phyloP scores from a whole-genome alignment of 1,284 basidiomycete genomes.

The Austroboletus niveus region DNA sequence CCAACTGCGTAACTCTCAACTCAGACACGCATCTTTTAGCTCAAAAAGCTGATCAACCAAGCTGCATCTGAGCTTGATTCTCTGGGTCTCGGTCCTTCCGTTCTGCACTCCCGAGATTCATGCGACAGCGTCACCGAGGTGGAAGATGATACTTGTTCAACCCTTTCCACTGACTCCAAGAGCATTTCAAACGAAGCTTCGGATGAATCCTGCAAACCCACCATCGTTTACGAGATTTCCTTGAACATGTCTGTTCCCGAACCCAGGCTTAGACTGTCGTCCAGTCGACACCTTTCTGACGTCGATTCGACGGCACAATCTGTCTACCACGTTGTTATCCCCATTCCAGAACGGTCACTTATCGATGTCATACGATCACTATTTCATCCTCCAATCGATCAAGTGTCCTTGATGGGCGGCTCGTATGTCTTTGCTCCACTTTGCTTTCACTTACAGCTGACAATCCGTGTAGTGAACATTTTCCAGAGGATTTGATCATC shows the following conservation, averaged over 20 bases:
- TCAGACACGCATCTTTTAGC: constrained; percentile 40
- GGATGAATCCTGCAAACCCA: constrained; percentile 9
- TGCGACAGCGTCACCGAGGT: constrained; percentile 23
- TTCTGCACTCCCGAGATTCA: constrained; percentile 41
- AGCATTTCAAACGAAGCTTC: background rate
- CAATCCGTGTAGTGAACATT: constrained; percentile 11
- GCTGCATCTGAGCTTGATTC: constrained; percentile 80
- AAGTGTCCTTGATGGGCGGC: background rate
- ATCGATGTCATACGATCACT: constrained; percentile 6
- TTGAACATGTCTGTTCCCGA: constrained; percentile 48
- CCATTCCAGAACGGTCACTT: constrained; percentile 14
- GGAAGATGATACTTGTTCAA: constrained; percentile 4
- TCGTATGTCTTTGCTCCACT: constrained; percentile 7
- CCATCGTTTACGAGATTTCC: constrained; percentile 55
- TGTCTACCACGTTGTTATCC: constrained; percentile 13
- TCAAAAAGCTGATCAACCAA: constrained; percentile 92
- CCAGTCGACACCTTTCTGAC: constrained; percentile 26
- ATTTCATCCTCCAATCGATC: background rate
- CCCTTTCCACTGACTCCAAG: background rate
- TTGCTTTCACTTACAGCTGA: constrained; percentile 2
- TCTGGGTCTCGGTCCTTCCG: constrained; percentile 68
- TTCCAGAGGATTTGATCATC: constrained; percentile 65
- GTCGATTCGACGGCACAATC: constrained; percentile 3
- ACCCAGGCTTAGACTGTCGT: constrained; percentile 53
- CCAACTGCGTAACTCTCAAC: background rate